Conservation (phyloP, 1,284 basidiomycete genomes). For the Stygiomarasmius scandens region DNA sequence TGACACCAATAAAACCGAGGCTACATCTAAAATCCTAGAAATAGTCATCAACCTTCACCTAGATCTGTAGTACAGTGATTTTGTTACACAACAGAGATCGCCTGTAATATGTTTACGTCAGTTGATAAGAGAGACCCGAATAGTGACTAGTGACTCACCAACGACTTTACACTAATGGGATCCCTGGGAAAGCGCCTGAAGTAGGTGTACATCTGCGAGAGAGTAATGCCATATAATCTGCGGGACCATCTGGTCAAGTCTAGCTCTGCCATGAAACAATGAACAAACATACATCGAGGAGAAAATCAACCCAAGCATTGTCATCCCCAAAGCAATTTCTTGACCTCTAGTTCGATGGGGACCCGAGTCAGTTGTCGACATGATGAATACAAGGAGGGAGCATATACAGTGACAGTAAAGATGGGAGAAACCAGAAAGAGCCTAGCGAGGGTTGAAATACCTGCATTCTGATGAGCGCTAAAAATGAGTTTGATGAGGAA, state of each 20-base stretch:
- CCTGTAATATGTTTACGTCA: constrained; percentile 24
- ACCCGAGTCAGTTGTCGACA: too few relatives aligned
- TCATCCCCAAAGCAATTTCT: constrained; percentile 34
- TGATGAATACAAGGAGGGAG: background rate
- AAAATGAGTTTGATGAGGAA: background rate
- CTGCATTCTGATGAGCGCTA: too few relatives aligned
- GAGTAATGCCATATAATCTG: constrained; percentile 33
- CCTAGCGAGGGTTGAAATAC: background rate
- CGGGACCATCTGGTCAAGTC: background rate
- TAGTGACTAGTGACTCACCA: constrained; percentile 29
- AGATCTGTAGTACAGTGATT: background rate
- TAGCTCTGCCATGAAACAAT: background rate
- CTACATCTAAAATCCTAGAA: constrained; percentile 30
- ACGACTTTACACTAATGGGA: constrained; percentile 26
- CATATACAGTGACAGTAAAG: background rate
- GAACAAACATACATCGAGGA: constrained; percentile 30
- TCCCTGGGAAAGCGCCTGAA: constrained; percentile 33
- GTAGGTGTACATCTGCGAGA: constrained; percentile 34
- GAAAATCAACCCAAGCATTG: constrained; percentile 31
- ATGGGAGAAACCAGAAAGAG: background rate
- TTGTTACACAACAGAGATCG: constrained; percentile 26
- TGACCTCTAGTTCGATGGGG: constrained; percentile 22
- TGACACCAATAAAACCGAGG: constrained; percentile 30
- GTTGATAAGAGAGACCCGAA: background rate
- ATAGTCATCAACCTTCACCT: background rate